phyloP scores from a whole-genome alignment of 2,329 filamentous ascomycete species.

The Orbilia ellipsospora region DNA sequence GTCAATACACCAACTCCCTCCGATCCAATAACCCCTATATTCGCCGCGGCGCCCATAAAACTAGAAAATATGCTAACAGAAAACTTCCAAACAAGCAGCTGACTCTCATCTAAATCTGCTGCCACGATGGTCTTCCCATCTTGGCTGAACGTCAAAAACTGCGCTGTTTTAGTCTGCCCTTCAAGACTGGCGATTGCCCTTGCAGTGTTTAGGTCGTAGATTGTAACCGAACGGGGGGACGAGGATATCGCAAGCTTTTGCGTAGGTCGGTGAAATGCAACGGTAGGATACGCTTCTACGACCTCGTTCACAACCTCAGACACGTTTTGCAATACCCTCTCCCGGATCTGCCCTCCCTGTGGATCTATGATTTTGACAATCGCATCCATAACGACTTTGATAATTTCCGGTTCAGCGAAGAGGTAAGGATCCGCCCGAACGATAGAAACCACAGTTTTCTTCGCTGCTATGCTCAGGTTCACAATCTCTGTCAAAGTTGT shows the following conservation, averaged over 20 bases:
- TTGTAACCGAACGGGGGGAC: conserved; percentile 54
- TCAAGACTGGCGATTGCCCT: conserved; percentile 53
- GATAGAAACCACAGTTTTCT: conserved; percentile 56
- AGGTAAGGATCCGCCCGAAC: conserved; percentile 55
- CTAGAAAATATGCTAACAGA: conserved; percentile 57
- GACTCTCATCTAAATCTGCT: conserved; percentile 55
- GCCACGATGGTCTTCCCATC: conserved; percentile 57
- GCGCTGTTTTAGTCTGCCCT: conserved; percentile 55
- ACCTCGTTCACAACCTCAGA: conserved; percentile 58
- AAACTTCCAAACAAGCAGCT: conserved; percentile 58
- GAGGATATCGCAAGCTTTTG: conserved; percentile 57
- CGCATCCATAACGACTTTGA: conserved; percentile 56
- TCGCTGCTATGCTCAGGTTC: conserved; percentile 56
- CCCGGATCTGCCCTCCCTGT: conserved; percentile 55
- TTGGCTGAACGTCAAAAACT: conserved; percentile 55
- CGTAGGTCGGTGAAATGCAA: conserved; percentile 58
- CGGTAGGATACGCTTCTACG: conserved; percentile 56
- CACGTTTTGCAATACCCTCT: conserved; percentile 57
- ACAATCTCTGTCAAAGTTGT: conserved; percentile 52
- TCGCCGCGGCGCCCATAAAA: conserved; percentile 57
- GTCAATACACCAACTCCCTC: conserved; percentile 56
- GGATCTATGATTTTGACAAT: conserved; percentile 58
- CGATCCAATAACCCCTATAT: conserved; percentile 38
- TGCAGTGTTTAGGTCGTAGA: conserved; percentile 57
- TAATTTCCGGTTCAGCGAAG: conserved; percentile 55